Percentiles rank a stretch among this genome's conserved stretches.
Conservation (phyloP, 495 filamentous ascomycete species). For the Pyronema omphalodes region DNA sequence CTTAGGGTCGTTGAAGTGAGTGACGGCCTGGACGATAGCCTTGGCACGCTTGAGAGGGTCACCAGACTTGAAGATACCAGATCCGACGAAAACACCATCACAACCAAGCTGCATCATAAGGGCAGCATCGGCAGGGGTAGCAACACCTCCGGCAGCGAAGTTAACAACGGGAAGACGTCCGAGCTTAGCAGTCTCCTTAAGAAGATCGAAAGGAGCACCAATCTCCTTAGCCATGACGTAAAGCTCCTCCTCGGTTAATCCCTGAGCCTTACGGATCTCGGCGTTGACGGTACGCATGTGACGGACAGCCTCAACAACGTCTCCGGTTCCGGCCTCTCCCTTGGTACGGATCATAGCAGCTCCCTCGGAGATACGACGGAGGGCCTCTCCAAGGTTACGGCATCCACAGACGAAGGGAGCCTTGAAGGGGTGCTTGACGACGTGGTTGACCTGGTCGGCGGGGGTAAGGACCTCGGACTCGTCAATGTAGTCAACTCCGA, state of each 20-base stretch:
- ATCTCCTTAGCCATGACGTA: conserved; percentile 65
- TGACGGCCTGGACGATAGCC: conserved; percentile 88
- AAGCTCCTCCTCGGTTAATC: conserved; percentile 47
- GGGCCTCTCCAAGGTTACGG: conserved; percentile 83
- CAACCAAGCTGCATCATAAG: conserved; percentile 99
- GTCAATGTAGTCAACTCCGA: conserved; percentile 95
- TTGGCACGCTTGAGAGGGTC: conserved; percentile 71
- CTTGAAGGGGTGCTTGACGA: conserved; percentile 68
- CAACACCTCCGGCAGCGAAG: conserved; percentile 93
- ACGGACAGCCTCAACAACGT: conserved; percentile 89
- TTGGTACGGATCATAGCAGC: conserved; percentile 99
- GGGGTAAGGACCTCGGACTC: conserved; percentile 94
- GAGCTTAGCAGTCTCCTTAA: conserved; percentile 71
- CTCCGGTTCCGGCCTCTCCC: conserved; percentile 94
- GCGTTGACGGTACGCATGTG: conserved; percentile 83
- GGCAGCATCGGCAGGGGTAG: conserved; percentile 89
- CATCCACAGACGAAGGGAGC: conserved; percentile 94
- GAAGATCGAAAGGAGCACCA: conserved; percentile 51
- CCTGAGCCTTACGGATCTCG: conserved; percentile 60
- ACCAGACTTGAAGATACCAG: conserved; percentile 91
- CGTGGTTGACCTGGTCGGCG: conserved; percentile 77
- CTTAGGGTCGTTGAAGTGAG: conserved; percentile 72
- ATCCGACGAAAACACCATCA: conserved; percentile 93
- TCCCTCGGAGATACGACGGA: conserved; percentile 79
- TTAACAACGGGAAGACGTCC: conserved; percentile 89